These are phyloP conservation scores for Ogataea trehalophila DNA, from an alignment of 805 yeast species.

Conservation along the genomic window DNA sequence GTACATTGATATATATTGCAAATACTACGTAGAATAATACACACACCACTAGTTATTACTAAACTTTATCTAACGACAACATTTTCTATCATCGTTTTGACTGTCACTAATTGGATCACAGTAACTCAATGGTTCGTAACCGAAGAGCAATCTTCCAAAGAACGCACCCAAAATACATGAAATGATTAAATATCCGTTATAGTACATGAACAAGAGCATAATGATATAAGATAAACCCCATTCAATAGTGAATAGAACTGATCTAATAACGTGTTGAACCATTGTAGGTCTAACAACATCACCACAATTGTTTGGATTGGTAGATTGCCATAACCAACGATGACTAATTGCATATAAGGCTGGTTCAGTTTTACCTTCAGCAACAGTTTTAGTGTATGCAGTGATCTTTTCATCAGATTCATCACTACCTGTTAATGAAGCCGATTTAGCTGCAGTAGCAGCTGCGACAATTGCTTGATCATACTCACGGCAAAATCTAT, in stretches of 20 bases:
- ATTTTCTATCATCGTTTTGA: conserved; percentile 29
- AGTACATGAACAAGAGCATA: conserved; percentile 73
- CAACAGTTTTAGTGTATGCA: neutral
- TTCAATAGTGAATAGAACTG: conserved; percentile 48
- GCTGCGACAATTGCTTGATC: conserved; percentile 34
- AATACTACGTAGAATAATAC: neutral
- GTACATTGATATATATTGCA: neutral
- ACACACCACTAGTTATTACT: neutral
- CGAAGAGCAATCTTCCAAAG: conserved; percentile 50
- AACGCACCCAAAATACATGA: conserved; percentile 60
- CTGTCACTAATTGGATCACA: conserved; percentile 26
- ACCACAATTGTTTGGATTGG: neutral
- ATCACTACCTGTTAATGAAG: neutral
- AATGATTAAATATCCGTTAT: conserved; percentile 63
- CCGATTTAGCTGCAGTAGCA: neutral
- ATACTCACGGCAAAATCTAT: conserved; percentile 49
- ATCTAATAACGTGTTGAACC: conserved; percentile 48
- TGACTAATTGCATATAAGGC: conserved; percentile 15
- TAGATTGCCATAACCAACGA: conserved; percentile 8
- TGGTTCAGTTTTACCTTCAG: conserved; percentile 14
- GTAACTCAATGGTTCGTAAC: conserved; percentile 23
- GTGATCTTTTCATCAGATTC: neutral
- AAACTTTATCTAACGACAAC: conserved; percentile 34
- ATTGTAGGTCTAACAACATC: conserved; percentile 33
- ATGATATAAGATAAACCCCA: conserved; percentile 62